Evolutionary conservation across 2,329 filamentous ascomycete species (phyloP).

Genomic region (Botrytis paeoniae): DNA sequence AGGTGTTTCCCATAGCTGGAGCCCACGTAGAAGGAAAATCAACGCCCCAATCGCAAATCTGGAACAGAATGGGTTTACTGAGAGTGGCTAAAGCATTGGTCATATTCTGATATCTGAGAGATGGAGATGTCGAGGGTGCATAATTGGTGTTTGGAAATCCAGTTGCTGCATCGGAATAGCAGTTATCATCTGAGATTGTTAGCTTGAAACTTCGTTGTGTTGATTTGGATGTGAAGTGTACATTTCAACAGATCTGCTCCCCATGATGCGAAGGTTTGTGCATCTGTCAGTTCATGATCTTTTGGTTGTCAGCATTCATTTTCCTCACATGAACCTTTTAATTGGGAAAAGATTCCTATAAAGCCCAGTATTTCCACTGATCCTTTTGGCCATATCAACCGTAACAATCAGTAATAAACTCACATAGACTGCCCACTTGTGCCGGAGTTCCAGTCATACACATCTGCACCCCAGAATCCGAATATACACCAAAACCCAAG

Average conservation of each 20-base stretch:
- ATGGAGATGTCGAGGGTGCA: constrained; percentile 38
- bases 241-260: constrained; percentile 46
- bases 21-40: constrained; percentile 44
- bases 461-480: constrained; percentile 38
- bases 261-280: constrained; percentile 34
- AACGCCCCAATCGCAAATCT: constrained; percentile 45
- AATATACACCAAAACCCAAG: constrained; percentile 46
- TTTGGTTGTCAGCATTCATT: not conserved
- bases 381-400: not conserved
- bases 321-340: too few species aligned
- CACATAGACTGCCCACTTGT: constrained; percentile 32
- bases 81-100: constrained; percentile 35
- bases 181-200: constrained; percentile 37
- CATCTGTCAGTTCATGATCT: constrained; percentile 33
- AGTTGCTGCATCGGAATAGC: constrained; percentile 39
- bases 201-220: constrained; percentile 19
- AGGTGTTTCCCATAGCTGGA: constrained; percentile 40
- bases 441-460: constrained; percentile 34
- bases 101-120: constrained; percentile 39
- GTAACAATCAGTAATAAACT: constrained; percentile 21
- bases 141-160: constrained; percentile 40
- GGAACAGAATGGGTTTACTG: constrained; percentile 39
- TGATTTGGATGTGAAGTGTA: constrained; percentile 11
- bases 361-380: not conserved
- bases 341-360: not conserved